Conservation (phyloP, 441 rosid species). For the Croton laevigatus region DNA sequence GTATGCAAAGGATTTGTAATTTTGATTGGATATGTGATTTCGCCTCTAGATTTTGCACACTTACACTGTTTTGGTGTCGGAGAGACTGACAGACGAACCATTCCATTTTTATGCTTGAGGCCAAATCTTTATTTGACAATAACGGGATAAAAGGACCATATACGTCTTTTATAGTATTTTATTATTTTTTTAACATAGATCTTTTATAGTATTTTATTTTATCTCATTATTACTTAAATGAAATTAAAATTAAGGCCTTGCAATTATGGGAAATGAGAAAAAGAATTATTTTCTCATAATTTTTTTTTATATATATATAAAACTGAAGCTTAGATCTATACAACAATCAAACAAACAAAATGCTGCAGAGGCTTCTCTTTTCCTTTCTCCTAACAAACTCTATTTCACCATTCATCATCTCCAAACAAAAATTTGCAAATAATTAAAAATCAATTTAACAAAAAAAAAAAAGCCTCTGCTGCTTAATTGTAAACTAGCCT, state of each 20-base stretch:
- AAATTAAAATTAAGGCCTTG: too few species aligned
- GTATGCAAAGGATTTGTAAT: too few species aligned
- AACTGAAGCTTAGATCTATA: conserved; percentile 30
- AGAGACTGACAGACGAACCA: neutral
- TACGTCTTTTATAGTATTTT: too few species aligned
- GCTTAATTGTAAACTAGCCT: conserved; percentile 2
- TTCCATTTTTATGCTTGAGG: neutral
- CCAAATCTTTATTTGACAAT: neutral
- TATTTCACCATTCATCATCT: conserved; percentile 20
- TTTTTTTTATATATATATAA: conserved; percentile 9
- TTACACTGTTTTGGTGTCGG: too few species aligned
- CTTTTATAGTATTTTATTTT: too few species aligned
- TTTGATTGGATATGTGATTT: neutral
- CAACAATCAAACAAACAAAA: conserved; percentile 27
- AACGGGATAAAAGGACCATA: too few species aligned
- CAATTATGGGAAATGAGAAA: neutral
- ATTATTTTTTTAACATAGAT: too few species aligned
- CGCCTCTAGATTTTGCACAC: conserved; percentile 1
- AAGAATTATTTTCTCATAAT: conserved; percentile 9
- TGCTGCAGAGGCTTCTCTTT: conserved; percentile 12
- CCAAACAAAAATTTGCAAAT: conserved; percentile 11
- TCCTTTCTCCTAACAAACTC: conserved; percentile 6
- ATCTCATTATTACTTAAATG: too few species aligned
- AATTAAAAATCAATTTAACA: neutral
- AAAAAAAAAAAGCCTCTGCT: conserved; percentile 24